Percentiles rank a stretch among this genome's conserved stretches.
phyloP scores from a whole-genome alignment of 1,284 basidiomycete genomes.

The Golubevia pallescens region DNA sequence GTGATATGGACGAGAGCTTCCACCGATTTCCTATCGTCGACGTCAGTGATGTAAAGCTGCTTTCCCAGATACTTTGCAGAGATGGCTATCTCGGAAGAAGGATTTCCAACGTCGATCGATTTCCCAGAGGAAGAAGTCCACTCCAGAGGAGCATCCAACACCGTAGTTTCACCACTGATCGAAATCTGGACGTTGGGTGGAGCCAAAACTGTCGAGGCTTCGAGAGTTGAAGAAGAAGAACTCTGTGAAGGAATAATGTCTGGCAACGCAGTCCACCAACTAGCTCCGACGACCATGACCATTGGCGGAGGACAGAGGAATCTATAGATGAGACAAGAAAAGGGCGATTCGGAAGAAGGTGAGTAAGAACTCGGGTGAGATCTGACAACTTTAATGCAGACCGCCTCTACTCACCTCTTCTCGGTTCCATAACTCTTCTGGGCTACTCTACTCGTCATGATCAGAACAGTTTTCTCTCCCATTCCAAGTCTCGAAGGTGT shows the following conservation, averaged over 20 bases:
- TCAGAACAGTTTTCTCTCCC: conserved; percentile 43
- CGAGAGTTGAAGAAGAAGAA: conserved; percentile 17
- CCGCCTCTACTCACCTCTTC: conserved; percentile 21
- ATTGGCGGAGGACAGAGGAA: conserved; percentile 54
- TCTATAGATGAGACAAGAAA: background rate
- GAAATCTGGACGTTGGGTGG: conserved; percentile 43
- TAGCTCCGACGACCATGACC: conserved; percentile 48
- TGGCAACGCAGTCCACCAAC: conserved; percentile 45
- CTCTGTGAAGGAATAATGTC: conserved; percentile 15
- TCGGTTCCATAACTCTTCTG: conserved; percentile 53
- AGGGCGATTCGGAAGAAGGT: background rate
- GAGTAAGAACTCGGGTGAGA: background rate
- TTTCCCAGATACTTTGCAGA: conserved; percentile 49
- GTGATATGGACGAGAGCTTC: conserved; percentile 31
- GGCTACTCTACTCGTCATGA: conserved; percentile 54
- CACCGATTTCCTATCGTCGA: conserved; percentile 45
- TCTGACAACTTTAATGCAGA: too few species aligned
- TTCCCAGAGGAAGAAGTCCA: conserved; percentile 47
- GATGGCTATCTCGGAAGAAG: conserved; percentile 51
- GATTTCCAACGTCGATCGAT: conserved; percentile 45
- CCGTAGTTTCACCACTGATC: conserved; percentile 41
- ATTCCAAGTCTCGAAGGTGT: conserved; percentile 42
- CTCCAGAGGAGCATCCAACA: conserved; percentile 42
- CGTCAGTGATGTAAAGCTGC: conserved; percentile 48
- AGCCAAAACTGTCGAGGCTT: conserved; percentile 29